Conservation (phyloP, 352 stramenopile genomes). For the Albugo laibachii region DNA sequence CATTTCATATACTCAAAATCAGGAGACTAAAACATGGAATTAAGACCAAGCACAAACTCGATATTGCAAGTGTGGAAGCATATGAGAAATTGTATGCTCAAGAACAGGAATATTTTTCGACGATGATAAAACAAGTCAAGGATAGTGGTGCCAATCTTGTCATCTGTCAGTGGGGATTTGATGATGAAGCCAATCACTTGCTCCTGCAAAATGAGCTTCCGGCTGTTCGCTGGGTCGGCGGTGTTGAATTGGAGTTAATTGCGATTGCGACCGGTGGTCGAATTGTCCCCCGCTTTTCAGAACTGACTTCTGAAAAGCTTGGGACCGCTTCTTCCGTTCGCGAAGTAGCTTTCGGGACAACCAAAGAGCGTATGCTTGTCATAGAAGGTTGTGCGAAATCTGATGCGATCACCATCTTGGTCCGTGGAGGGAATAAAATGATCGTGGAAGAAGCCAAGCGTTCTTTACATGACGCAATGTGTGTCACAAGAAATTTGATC, state of each 20-base stretch:
- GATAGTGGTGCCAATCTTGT: constrained; percentile 96
- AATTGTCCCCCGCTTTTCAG: constrained; percentile 96
- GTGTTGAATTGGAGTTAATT: constrained; percentile 99
- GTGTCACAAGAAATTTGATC: constrained; percentile 98
- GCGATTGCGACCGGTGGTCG: constrained; percentile 96
- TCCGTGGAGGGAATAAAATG: constrained; percentile 98
- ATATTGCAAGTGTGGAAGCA: constrained; percentile 96
- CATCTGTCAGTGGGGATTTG: constrained; percentile 99
- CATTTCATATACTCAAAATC: neutral
- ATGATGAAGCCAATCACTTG: constrained; percentile 99
- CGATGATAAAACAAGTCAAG: constrained; percentile 99
- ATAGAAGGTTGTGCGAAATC: constrained; percentile 97
- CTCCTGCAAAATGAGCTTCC: constrained; percentile 94
- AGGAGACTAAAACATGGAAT: neutral
- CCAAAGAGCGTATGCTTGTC: constrained; percentile 95
- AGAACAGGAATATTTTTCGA: constrained; percentile 98
- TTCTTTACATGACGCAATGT: constrained; percentile 99
- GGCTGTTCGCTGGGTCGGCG: constrained; percentile 97
- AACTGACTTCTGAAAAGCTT: constrained; percentile 94
- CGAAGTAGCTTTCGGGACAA: constrained; percentile 96
- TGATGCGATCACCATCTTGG: constrained; percentile 96
- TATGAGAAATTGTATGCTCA: constrained; percentile 94
- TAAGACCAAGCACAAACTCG: constrained; percentile 97
- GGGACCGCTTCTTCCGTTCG: constrained; percentile 86
- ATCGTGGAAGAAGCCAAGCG: constrained; percentile 98